Conservation (phyloP, 257 asterid species). For the Solanum rostratum region DNA sequence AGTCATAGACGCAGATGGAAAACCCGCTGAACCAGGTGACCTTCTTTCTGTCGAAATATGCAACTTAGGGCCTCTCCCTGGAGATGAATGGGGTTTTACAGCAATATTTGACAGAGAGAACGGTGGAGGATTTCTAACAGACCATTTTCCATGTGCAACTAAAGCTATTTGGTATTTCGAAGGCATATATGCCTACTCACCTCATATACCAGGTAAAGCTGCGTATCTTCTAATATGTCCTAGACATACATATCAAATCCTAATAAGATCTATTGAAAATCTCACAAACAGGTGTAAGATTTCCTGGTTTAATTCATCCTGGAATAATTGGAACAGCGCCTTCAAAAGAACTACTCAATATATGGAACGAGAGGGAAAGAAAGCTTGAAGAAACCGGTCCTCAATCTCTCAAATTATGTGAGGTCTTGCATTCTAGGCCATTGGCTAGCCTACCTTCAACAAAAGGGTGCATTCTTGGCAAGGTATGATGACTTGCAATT, state of each 20-base stretch:
- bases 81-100: constrained; percentile 96
- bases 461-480: constrained; percentile 82
- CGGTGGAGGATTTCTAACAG: constrained; percentile 93
- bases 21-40: constrained; percentile 80
- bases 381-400: constrained; percentile 63
- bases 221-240: not conserved
- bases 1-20: constrained; percentile 55
- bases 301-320: constrained; percentile 91
- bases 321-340: constrained; percentile 96
- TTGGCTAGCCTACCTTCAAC: constrained; percentile 76
- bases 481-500: constrained; percentile 31
- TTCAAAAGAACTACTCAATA: constrained; percentile 61
- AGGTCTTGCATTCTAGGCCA: constrained; percentile 83
- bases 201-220: constrained; percentile 77
- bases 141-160: constrained; percentile 79
- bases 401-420: constrained; percentile 51
- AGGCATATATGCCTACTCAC: constrained; percentile 93
- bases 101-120: constrained; percentile 90
- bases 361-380: constrained; percentile 84
- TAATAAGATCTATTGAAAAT: not conserved
- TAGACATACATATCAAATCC: not conserved
- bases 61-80: constrained; percentile 90
- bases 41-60: constrained; percentile 81
- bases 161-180: constrained; percentile 95
- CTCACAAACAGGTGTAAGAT: constrained; percentile 51